phyloP scores from a whole-genome alignment of 768 basidiomycete species.

The Coprinopsis strossmayeri region DNA sequence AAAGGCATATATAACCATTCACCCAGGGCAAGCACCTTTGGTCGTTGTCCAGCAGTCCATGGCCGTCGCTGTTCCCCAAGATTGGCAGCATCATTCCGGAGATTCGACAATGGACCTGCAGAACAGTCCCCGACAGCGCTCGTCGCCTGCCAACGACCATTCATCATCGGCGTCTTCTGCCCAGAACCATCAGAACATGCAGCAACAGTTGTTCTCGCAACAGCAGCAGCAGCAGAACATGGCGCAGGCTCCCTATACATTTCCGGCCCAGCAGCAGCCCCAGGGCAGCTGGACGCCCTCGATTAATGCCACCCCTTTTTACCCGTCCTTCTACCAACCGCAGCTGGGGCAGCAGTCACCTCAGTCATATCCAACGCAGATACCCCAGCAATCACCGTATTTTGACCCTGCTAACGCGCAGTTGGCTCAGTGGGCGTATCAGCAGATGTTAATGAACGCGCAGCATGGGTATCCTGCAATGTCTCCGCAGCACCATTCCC shows the following conservation, averaged over 20 bases:
- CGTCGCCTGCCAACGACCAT: conserved; percentile 54
- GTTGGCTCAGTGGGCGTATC: conserved; percentile 84
- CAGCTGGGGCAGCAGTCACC: conserved; percentile 51
- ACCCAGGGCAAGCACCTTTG: conserved; percentile 9
- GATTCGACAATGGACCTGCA: conserved; percentile 59
- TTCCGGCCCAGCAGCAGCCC: conserved; percentile 65
- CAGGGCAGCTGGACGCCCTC: conserved; percentile 68
- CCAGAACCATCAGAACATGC: conserved; percentile 12
- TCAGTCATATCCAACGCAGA: conserved; percentile 41
- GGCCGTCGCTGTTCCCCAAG: conserved; percentile 74
- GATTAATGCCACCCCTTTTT: conserved; percentile 63
- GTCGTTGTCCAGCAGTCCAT: conserved; percentile 39
- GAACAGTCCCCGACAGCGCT: conserved; percentile 45
- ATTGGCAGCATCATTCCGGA: conserved; percentile 64
- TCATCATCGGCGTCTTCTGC: conserved; percentile 16
- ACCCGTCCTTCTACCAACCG: conserved; percentile 74
- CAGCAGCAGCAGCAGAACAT: conserved; percentile 26
- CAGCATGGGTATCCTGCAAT: conserved; percentile 43
- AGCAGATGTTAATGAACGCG: conserved; percentile 84
- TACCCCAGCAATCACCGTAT: conserved; percentile 50
- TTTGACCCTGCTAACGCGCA: conserved; percentile 73
- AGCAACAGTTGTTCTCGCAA: conserved; percentile 18
- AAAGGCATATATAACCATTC: conserved; percentile 4
- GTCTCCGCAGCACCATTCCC: conserved; percentile 38
- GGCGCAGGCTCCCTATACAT: conserved; percentile 47